Evolutionary conservation across 2,329 filamentous ascomycete species (phyloP).

Genomic region (Beauveria sp.): DNA sequence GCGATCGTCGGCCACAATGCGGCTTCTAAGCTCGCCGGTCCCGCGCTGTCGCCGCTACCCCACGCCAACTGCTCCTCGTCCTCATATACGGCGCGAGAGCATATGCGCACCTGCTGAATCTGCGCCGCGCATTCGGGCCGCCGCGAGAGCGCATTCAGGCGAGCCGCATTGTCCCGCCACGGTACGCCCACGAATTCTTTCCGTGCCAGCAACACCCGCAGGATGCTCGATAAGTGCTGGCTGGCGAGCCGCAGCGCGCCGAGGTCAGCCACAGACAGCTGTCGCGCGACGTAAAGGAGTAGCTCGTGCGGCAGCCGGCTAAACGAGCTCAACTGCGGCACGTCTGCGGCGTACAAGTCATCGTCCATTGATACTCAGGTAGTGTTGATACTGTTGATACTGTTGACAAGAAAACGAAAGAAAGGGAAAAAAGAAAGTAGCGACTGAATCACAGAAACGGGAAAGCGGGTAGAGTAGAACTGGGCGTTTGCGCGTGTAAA

Average conservation of each 20-base stretch:
- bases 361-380: neutral
- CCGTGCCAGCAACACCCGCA: conserved; percentile 35
- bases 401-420: too few relatives aligned
- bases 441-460: neutral
- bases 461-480: neutral
- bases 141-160: conserved; percentile 36
- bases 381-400: too few relatives aligned
- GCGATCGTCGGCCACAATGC: neutral
- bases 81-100: conserved; percentile 2
- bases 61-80: conserved; percentile 6
- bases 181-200: conserved; percentile 34
- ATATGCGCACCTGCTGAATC: conserved; percentile 22
- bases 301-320: conserved; percentile 30
- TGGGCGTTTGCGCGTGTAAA: neutral
- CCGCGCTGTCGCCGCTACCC: neutral
- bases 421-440: neutral
- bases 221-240: conserved; percentile 31
- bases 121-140: conserved; percentile 33
- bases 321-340: neutral
- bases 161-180: conserved; percentile 37
- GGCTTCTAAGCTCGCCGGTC: neutral
- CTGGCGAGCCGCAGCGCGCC: conserved; percentile 34
- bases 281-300: conserved; percentile 34
- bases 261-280: conserved; percentile 32
- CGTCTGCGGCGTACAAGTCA: neutral